Evolutionary conservation across 176 grass and related monocot genomes (phyloP).

Genomic region (Hsuehochloa calcarea): DNA sequence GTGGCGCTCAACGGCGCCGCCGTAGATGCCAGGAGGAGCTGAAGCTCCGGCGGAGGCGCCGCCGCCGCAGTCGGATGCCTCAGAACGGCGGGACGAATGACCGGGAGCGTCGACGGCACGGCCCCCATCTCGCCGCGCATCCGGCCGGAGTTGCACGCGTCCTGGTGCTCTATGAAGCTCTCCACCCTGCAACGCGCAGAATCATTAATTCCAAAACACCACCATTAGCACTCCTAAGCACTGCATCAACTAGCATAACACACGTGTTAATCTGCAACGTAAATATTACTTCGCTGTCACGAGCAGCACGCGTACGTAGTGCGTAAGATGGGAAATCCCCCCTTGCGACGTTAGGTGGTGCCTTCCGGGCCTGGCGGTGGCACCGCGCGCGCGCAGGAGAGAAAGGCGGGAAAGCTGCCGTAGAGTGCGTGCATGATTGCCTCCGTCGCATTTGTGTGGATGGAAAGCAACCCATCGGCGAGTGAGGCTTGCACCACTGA

Average conservation of each 20-base stretch:
- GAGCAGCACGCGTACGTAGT: neutral
- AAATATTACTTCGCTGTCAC: neutral
- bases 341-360: slow-evolving; percentile 19
- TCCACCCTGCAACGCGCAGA: slow-evolving; percentile 61
- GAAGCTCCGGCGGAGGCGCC: slow-evolving; percentile 46
- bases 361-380: neutral
- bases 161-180: slow-evolving; percentile 99
- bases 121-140: slow-evolving; percentile 35
- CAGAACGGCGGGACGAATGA: slow-evolving; percentile 13
- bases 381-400: neutral
- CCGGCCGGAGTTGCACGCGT: slow-evolving; percentile 76
- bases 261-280: neutral
- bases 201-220: neutral
- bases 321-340: neutral
- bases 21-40: slow-evolving; percentile 57
- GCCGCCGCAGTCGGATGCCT: neutral
- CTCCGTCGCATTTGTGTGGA: neutral
- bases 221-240: neutral
- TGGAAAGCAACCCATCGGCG: slow-evolving; percentile 31
- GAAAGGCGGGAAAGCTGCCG: neutral
- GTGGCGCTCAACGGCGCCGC: neutral
- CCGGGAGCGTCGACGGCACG: slow-evolving; percentile 27
- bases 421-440: neutral
- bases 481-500: neutral
- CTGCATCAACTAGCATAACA: neutral